A percentile compares a stretch with the other conserved stretches of the same genome.
Evolutionary conservation across 2,329 filamentous ascomycete genomes (phyloP).

Genomic region (Apiospora sp.): DNA sequence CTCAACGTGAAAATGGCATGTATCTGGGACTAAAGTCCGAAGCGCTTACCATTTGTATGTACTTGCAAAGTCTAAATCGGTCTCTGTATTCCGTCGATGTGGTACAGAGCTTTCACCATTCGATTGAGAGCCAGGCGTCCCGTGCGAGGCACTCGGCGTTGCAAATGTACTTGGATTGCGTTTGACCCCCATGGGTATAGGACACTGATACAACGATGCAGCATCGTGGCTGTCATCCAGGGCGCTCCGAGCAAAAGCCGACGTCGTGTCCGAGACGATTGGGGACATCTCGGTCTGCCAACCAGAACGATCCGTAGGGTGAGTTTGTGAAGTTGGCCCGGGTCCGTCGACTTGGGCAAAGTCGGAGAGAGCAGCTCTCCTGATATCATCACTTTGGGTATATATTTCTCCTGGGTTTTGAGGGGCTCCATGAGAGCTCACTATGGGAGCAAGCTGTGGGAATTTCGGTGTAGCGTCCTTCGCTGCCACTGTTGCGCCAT

Average conservation of each 20-base stretch:
- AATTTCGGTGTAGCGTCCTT: background rate
- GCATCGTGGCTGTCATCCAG: conserved; percentile 16
- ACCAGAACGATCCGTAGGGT: conserved; percentile 28
- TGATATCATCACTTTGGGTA: conserved; percentile 42
- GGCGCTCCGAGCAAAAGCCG: conserved; percentile 10
- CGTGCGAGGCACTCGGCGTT: conserved; percentile 1
- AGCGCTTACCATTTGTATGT: conserved; percentile 38
- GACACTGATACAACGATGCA: conserved; percentile 17
- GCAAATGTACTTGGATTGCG: background rate
- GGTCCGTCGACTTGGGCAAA: background rate
- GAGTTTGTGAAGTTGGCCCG: conserved; percentile 8
- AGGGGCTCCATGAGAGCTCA: conserved; percentile 43
- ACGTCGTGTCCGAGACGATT: background rate
- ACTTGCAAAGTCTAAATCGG: conserved; percentile 28
- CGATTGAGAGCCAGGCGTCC: conserved; percentile 14
- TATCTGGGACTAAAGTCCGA: background rate
- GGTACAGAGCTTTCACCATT: conserved; percentile 2
- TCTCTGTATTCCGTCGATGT: conserved; percentile 7
- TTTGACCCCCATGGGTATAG: conserved; percentile 12
- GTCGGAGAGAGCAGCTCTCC: conserved; percentile 36
- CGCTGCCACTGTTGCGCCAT: background rate
- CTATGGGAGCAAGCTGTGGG: conserved; percentile 30
- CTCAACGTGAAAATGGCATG: no score
- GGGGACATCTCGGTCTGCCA: conserved; percentile 4
- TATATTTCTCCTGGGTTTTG: conserved; percentile 46